Conservation (phyloP, 139 green algal species). For the Picochlorum sp. region DNA sequence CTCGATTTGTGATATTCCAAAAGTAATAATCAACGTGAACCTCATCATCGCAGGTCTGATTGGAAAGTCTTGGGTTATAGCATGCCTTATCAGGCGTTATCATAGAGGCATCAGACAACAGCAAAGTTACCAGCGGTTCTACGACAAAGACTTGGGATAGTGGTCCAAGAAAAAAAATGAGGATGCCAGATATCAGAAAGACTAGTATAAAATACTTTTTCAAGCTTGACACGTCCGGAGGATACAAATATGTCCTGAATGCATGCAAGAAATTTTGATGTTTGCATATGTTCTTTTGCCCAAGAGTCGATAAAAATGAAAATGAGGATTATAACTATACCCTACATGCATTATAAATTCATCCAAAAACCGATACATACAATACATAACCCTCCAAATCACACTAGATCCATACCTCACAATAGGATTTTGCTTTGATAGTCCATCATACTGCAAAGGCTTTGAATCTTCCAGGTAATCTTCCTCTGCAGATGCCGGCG, state of each 20-base stretch:
- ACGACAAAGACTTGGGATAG: conserved; percentile 19
- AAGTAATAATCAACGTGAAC: conserved; percentile 28
- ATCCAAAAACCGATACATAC: too few species aligned
- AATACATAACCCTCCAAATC: too few species aligned
- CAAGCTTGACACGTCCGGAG: background rate
- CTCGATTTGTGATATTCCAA: conserved; percentile 27
- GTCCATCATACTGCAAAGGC: too few species aligned
- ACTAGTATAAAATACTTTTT: conserved; percentile 4
- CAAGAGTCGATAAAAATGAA: too few species aligned
- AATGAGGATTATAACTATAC: too few species aligned
- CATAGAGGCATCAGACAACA: conserved; percentile 1
- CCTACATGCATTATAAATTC: too few species aligned
- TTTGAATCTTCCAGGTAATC: too few species aligned
- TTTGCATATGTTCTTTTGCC: background rate
- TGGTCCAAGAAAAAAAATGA: conserved; percentile 15
- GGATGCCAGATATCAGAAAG: background rate
- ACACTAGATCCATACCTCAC: too few species aligned
- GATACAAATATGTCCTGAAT: background rate
- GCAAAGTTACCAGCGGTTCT: conserved; percentile 13
- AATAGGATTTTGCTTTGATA: too few species aligned
- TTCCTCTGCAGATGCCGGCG: too few species aligned
- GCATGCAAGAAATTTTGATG: too few species aligned
- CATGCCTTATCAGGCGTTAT: conserved; percentile 18
- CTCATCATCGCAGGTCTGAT: conserved; percentile 3
- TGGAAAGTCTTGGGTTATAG: conserved; percentile 4